phyloP scores from a whole-genome alignment of 495 filamentous ascomycete genomes.

The Talaromyces thailandensis region DNA sequence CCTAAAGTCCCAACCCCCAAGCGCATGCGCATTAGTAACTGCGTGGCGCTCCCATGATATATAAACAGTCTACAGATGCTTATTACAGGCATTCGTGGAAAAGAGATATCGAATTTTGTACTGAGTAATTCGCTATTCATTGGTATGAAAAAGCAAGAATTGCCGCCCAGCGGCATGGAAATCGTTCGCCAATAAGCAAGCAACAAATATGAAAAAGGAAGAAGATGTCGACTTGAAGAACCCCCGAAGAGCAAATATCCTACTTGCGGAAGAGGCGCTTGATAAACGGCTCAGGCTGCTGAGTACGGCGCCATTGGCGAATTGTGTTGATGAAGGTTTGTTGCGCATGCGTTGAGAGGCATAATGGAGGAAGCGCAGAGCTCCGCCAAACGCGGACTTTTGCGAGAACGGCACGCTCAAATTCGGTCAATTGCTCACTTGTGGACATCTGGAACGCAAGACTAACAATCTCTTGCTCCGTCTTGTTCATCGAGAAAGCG shows the following conservation, averaged over 20 bases:
- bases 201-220: background rate
- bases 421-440: background rate
- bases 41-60: background rate
- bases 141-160: background rate
- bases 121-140: background rate
- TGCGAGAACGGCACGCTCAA: background rate
- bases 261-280: background rate
- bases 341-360: background rate
- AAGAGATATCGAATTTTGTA: background rate
- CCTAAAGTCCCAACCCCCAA: background rate
- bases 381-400: background rate
- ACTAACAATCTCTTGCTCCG: background rate
- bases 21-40: background rate
- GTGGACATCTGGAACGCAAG: background rate
- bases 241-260: background rate
- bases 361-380: background rate
- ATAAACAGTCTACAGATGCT: background rate
- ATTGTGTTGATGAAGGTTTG: background rate
- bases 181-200: background rate
- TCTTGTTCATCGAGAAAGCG: background rate
- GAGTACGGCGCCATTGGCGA: background rate
- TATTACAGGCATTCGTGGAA: background rate
- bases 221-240: background rate
- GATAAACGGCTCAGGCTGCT: background rate
- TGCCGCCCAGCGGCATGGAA: background rate